These are phyloP conservation scores for Chlamydomonas applanata DNA, from an alignment of 139 green algal species.

Conservation along the genomic window DNA sequence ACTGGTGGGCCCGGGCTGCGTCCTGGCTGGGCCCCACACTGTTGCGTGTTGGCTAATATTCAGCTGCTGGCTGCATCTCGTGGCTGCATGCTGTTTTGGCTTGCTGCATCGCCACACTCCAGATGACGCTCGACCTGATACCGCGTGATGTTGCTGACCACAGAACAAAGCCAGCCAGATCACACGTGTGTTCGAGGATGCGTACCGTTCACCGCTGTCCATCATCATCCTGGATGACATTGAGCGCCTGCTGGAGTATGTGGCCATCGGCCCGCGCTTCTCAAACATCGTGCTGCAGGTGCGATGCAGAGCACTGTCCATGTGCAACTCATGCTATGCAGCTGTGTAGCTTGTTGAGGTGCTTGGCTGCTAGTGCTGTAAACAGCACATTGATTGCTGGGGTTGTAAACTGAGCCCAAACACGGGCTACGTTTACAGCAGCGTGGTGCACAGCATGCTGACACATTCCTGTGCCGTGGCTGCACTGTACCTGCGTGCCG, in stretches of 20 bases:
- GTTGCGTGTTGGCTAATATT: neutral
- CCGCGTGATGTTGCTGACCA: neutral
- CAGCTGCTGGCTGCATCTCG: neutral
- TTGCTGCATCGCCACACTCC: neutral
- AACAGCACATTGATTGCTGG: neutral
- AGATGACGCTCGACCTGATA: neutral
- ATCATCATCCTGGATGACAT: conserved; percentile 97
- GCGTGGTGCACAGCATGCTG: neutral
- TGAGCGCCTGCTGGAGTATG: conserved; percentile 97
- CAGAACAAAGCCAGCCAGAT: conserved; percentile 58
- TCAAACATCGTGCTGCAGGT: conserved; percentile 90
- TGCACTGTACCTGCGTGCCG: neutral
- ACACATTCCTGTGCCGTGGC: neutral
- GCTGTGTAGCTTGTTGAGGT: neutral
- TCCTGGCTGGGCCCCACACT: neutral
- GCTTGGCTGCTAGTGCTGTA: neutral
- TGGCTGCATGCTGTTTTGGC: neutral
- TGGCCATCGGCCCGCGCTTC: conserved; percentile 94
- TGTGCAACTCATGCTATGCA: neutral
- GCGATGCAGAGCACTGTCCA: no score
- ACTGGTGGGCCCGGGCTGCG: neutral
- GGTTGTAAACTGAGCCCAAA: neutral
- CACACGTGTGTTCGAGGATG: conserved; percentile 92
- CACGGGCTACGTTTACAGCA: neutral
- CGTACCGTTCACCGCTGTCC: conserved; percentile 86